A percentile compares a stretch with the other conserved stretches of the same genome.
Evolutionary conservation across 768 basidiomycete genomes (phyloP).

Genomic region (Megacollybia marginata): DNA sequence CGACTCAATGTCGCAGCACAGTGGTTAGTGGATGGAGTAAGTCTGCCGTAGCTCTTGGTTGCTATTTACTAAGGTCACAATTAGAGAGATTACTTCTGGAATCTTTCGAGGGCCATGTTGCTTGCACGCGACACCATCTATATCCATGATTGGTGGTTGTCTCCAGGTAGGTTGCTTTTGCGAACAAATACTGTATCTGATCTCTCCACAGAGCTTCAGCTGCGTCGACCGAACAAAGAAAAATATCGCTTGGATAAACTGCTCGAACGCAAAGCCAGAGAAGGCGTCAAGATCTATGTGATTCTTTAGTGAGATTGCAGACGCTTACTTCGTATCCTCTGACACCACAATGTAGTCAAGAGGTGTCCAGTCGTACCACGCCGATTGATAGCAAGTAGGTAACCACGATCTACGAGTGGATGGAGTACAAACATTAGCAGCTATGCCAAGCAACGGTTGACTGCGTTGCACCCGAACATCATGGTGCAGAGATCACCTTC

Average conservation of each 20-base stretch:
- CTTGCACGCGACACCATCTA: conserved; percentile 85
- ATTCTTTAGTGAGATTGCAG: conserved; percentile 72
- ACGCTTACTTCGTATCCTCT: neutral
- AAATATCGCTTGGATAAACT: conserved; percentile 83
- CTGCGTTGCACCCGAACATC: conserved; percentile 81
- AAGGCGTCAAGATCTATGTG: conserved; percentile 93
- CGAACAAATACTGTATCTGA: neutral
- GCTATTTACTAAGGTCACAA: conserved; percentile 1
- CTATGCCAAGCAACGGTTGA: conserved; percentile 81
- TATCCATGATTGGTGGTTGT: conserved; percentile 99
- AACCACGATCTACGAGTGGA: neutral
- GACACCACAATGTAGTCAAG: conserved; percentile 48
- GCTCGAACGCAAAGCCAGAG: conserved; percentile 84
- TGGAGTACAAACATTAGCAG: conserved; percentile 22
- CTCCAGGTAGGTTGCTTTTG: conserved; percentile 51
- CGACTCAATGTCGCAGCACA: conserved; percentile 90
- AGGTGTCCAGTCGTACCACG: conserved; percentile 92
- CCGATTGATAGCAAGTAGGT: conserved; percentile 87
- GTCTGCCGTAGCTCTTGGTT: conserved; percentile 19
- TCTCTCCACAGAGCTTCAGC: conserved; percentile 56
- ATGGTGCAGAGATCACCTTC: conserved; percentile 96
- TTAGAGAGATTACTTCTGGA: conserved; percentile 98
- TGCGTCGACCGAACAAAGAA: conserved; percentile 79
- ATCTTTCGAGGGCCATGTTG: conserved; percentile 82
- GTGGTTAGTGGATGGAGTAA: conserved; percentile 95